These are phyloP conservation scores for Coemansia guatemalensis DNA, from an alignment of 192 early-diverging fungal genomes.

Conservation along the genomic window DNA sequence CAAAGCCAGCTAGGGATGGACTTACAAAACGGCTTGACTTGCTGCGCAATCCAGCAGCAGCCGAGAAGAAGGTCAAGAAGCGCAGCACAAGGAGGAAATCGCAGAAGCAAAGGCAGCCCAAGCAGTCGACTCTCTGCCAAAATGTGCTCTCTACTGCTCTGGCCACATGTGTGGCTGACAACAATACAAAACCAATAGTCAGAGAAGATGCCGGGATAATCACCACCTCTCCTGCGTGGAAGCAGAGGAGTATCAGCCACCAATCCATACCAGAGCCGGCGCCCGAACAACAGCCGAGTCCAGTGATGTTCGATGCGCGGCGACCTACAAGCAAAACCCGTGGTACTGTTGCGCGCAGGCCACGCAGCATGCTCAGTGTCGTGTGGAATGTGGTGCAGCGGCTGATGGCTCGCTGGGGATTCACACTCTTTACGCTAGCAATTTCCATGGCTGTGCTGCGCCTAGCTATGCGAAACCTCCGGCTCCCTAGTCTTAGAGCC, in stretches of 20 bases:
- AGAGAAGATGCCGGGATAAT: background rate
- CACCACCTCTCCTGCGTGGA: background rate
- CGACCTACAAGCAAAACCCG: constrained; percentile 9
- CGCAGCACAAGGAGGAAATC: constrained; percentile 16
- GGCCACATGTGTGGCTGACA: background rate
- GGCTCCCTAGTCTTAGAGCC: constrained; percentile 28
- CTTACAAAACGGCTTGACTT: constrained; percentile 35
- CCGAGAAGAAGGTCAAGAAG: constrained; percentile 10
- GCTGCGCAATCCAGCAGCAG: constrained; percentile 29
- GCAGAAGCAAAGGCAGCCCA: constrained; percentile 1
- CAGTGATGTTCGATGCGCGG: background rate
- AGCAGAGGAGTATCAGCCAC: background rate
- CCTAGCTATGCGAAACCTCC: constrained; percentile 36
- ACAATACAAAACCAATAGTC: background rate
- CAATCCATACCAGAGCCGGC: background rate
- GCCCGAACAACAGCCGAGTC: background rate
- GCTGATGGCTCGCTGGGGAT: constrained; percentile 49
- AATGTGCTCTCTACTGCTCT: background rate
- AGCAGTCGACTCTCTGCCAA: background rate
- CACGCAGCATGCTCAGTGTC: constrained; percentile 24
- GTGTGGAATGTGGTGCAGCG: constrained; percentile 43
- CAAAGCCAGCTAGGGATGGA: constrained; percentile 20
- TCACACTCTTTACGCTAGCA: constrained; percentile 46
- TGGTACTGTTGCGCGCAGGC: constrained; percentile 18
- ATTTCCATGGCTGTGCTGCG: constrained; percentile 40